Evolutionary conservation across 2,329 filamentous ascomycete species (phyloP), one percentile per base, ranked within the genome.

Genomic region (Hypoxylon sp.): DNA sequence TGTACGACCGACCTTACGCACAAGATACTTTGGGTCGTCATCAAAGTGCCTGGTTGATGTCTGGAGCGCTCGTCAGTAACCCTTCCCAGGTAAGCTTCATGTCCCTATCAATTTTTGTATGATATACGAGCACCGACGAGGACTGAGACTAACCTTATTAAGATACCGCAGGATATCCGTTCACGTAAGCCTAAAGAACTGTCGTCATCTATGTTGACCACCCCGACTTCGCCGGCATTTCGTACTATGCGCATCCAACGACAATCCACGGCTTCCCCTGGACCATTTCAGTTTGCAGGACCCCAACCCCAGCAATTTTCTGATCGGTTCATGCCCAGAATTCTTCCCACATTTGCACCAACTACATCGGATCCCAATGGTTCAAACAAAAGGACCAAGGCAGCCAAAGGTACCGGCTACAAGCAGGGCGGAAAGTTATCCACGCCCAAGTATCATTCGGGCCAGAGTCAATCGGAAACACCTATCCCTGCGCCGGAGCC

Each of bases 401-500:
- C 29, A 35, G 44, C 7, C 46, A 35, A 62, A 7, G 17, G 10
- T 35, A 48, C 11, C 19, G 24, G 32, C 4, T 3, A 35, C 19
- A 29, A 13, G 31, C n/a, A 11, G 21, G 32, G 21, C n/a, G 11
- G 10, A 17, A 6, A 19, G 39, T 11, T 19, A 44, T 37, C 21
- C 6, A 37, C 13, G 10, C 15, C 47, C 7, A 24, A 32, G 52
- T 11, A 48, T 24, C 17, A 44, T n/a, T 48, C 37, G 51, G 35
- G 37, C 15, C 44, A 17, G 19, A 11, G 8, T 31, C 53, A 27
- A 17, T 53, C 29, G 17, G n/a, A 68, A 52, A 73, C 69, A 10
- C 68, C 63, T 1, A 42, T 72, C 17, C 67, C 73, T 42, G 63
- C 68, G 35, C 68, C 73, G 19, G 62, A 71, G 55, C 70, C 73